Evolutionary conservation across 345 rosid species (phyloP), one percentile per base, ranked within the genome.

Genomic region (Bruguiera parviflora): DNA sequence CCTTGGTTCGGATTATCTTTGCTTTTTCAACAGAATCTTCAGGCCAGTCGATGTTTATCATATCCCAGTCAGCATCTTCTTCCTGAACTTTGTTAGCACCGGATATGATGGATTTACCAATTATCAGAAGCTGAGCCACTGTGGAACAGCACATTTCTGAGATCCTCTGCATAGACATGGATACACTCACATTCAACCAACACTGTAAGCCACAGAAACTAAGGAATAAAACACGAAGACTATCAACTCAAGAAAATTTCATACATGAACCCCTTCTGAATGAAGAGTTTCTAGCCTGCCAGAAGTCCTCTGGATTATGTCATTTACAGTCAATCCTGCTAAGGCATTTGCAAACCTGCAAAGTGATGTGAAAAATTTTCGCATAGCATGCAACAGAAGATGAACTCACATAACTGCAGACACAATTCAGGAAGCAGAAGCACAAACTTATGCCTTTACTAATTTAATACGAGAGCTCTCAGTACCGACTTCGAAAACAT

Each of bases 181-280:
- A 73, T 53, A 64, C 6, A 75, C 19, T 56, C 27, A 58, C 32
- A 32, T 49, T 58, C 33, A 46, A 58, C 43, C 58, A 19, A 43
- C 39, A 16, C 21, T 5, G 62, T 3, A 55, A 13, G 22, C 24
- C 3, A 64, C 5, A 64, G 20, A 43, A 53, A 9, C 24, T 15
- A 35, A 11, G 25, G n/a, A 53, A 39, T 20, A 25, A 32, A 1
- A 27, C 46, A 15, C 64, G 29, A 47, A 77, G 1, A 59, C 3
- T 2, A 33, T 53, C 25, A 2, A 63, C 24, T 73, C 56, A 24
- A 25, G 57, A 56, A 69, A 73, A 69, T 79, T 43, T 3, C 47
- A 59, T 84, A 95, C 99, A 81, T 95, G 99, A 83, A 92, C 87
- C 56, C 99, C 98, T 78, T 95, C 98, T 9, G 99, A 90, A 80